Evolutionary conservation across 2,329 filamentous ascomycete species (phyloP), one percentile per base, ranked within the genome.

Genomic region (Trichoderma sp.): DNA sequence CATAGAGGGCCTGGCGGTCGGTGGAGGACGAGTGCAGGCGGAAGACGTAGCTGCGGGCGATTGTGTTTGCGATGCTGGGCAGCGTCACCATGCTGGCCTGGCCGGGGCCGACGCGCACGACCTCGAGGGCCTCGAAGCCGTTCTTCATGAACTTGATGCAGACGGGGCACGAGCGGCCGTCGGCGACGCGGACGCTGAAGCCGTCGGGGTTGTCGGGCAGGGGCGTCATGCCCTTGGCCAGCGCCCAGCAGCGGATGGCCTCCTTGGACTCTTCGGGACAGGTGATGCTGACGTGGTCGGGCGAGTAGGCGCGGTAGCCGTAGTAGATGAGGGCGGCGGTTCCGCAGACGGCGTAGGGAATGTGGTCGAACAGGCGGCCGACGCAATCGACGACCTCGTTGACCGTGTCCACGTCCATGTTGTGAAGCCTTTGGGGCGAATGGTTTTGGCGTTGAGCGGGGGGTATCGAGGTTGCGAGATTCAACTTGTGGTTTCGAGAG

Each of bases 321-420:
- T 82, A 80, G 54, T 79, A 76, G 3, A 74, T 69, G 66, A 85
- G 74, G 14, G 81, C 81, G 0, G 77, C 76, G 24, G 77, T 74
- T 24, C 83, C 83, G 68, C 74, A 77, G 48, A 85, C 76, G 12
- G 78, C 78, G 70, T 83, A 84, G 21, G 75, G 78, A 1, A 81
- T 75, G 70, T 82, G 78, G 19, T 70, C 68, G 21, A 85, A 76
- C 5, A 75, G 72, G 0, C 58, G 55, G 64, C 79, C 75, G 48
- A 85, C 69, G n/a, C 72, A 69, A 26, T 71, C 68, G 67, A 83
- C 76, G 30, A 83, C 70, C 54, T 79, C 74, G 14, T 63, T 66
- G 9, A 82, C 73, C 52, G 71, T 72, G n/a, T 66, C 64, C 1
- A 57, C 68, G 41, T 63, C 69, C 68, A 79, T 76, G 21, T 24